Percentiles rank a stretch among this genome's conserved stretches.
Evolutionary conservation across 306 rosid species (phyloP).

Genomic region (Pyrus bretschneideri): DNA sequence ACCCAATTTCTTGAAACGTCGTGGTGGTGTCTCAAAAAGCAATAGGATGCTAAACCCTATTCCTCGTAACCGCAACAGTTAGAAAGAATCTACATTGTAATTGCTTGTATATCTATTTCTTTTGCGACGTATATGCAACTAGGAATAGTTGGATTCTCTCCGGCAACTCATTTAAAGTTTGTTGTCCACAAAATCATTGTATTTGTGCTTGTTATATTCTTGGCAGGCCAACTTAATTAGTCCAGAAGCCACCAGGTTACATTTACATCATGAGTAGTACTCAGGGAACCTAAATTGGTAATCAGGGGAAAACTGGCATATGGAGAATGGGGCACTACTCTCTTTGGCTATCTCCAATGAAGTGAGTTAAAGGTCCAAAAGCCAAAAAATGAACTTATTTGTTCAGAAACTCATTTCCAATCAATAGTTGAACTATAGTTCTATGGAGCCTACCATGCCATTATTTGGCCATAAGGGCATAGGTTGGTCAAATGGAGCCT

Average conservation of each 20-base stretch:
- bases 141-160: background rate
- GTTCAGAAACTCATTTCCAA: too few species aligned
- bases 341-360: too few species aligned
- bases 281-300: background rate
- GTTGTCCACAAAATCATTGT: background rate
- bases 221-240: background rate
- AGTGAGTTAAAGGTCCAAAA: too few species aligned
- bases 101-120: background rate
- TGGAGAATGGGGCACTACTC: background rate
- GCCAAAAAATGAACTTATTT: too few species aligned
- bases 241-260: background rate
- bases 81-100: too few species aligned
- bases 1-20: conserved; percentile 1
- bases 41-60: background rate
- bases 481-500: too few species aligned
- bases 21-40: background rate
- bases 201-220: background rate
- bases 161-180: background rate
- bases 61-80: background rate
- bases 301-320: background rate
- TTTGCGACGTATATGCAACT: too few species aligned
- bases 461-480: too few species aligned
- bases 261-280: background rate
- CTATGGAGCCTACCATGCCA: too few species aligned
- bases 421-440: too few species aligned